Conservation (phyloP, 306 rosid genomes). For the Vachellia pachyceras region DNA sequence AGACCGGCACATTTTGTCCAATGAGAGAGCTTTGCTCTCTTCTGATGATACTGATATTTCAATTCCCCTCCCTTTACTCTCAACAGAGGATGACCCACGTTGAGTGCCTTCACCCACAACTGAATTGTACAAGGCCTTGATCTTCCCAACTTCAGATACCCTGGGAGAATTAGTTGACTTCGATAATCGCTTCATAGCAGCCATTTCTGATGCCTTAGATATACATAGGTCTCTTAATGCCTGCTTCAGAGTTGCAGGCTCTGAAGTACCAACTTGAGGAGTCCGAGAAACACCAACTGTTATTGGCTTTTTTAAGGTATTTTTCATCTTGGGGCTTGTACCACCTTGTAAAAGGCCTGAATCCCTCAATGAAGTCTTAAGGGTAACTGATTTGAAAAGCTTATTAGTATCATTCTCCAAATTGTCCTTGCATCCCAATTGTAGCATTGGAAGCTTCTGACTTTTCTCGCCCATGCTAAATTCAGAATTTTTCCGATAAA, state of each 20-base stretch:
- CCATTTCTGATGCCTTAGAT: constrained; percentile 98
- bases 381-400: constrained; percentile 69
- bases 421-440: constrained; percentile 66
- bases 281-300: constrained; percentile 65
- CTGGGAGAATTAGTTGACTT: constrained; percentile 74
- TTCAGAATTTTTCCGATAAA: constrained; percentile 42
- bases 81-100: constrained; percentile 48
- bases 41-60: constrained; percentile 63
- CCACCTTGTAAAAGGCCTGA: constrained; percentile 56
- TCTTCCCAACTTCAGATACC: constrained; percentile 85
- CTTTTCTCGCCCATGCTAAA: constrained; percentile 42
- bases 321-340: constrained; percentile 63
- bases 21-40: constrained; percentile 54
- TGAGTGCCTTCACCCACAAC: constrained; percentile 69
- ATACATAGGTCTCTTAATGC: constrained; percentile 89
- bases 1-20: constrained; percentile 46
- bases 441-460: constrained; percentile 55
- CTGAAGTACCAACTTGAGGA: constrained; percentile 70
- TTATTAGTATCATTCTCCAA: constrained; percentile 76
- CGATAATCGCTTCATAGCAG: constrained; percentile 86
- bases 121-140: constrained; percentile 79
- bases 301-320: constrained; percentile 77
- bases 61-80: constrained; percentile 49
- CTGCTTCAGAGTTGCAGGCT: constrained; percentile 79
- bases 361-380: constrained; percentile 67